A percentile compares a stretch with the other conserved stretches of the same genome.
phyloP scores from a whole-genome alignment of 768 basidiomycete species.

The Naganishia onofrii region DNA sequence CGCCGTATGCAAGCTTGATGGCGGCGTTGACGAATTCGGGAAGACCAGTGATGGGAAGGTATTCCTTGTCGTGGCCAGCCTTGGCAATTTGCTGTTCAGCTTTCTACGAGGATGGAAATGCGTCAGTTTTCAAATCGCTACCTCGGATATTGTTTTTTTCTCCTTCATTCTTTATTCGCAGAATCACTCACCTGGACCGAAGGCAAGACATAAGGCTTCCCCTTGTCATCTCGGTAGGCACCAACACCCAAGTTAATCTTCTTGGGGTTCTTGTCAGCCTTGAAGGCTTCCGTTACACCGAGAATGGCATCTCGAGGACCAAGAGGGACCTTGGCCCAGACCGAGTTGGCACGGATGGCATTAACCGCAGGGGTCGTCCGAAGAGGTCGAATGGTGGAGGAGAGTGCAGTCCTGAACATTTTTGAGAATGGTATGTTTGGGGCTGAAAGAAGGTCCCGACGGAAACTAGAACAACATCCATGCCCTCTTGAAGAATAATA shows the following conservation, averaged over 20 bases:
- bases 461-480: too few species aligned
- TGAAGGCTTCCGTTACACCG: constrained; percentile 85
- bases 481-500: neutral
- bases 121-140: neutral
- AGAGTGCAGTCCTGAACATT: constrained; percentile 18
- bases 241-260: constrained; percentile 99
- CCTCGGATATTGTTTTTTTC: neutral
- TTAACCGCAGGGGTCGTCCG: constrained; percentile 25
- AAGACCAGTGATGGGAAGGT: constrained; percentile 90
- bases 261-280: constrained; percentile 82
- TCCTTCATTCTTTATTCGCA: neutral
- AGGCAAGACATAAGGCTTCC: constrained; percentile 89
- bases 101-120: neutral
- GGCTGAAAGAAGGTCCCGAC: neutral
- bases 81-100: constrained; percentile 60
- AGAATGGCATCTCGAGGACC: constrained; percentile 40
- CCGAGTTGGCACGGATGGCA: constrained; percentile 37
- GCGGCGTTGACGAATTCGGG: constrained; percentile 80
- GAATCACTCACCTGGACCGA: constrained; percentile 73
- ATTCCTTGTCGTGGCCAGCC: constrained; percentile 86
- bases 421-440: neutral
- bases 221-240: constrained; percentile 74
- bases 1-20: constrained; percentile 81
- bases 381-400: constrained; percentile 2
- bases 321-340: constrained; percentile 45